Percentiles rank a stretch among this genome's conserved stretches.
These are phyloP conservation scores for Camelina hispida DNA, from an alignment of 345 rosid genomes.

Conservation along the genomic window DNA sequence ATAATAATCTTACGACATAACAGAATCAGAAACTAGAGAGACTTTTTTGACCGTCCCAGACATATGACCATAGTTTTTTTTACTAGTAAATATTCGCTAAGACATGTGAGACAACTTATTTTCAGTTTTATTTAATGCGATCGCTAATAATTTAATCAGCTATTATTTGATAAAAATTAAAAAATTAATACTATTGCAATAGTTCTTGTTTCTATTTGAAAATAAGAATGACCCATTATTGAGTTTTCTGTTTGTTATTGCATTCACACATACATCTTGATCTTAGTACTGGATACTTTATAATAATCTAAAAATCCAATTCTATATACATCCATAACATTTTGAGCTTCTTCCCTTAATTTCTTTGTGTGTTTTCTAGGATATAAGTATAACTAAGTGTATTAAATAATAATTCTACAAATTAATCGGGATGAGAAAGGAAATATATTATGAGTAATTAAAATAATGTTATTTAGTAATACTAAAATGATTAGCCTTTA, in stretches of 20 bases:
- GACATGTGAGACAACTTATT: slow-evolving; percentile 42
- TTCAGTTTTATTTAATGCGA: slow-evolving; percentile 23
- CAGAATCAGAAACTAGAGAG: slow-evolving; percentile 28
- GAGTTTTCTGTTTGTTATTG: slow-evolving; percentile 16
- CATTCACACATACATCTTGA: slow-evolving; percentile 39
- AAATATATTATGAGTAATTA: slow-evolving; percentile 5
- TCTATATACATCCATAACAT: slow-evolving; percentile 4
- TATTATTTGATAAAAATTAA: slow-evolving; percentile 29
- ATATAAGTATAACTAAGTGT: not conserved
- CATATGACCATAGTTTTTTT: slow-evolving; percentile 18
- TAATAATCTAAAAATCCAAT: not conserved
- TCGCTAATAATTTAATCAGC: slow-evolving; percentile 31
- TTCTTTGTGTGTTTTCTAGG: slow-evolving; percentile 4
- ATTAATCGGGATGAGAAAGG: not conserved
- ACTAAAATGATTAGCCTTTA: slow-evolving; percentile 38
- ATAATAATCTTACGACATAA: slow-evolving; percentile 35
- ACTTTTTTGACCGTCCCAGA: slow-evolving; percentile 40
- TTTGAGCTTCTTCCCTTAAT: not conserved
- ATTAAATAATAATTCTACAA: not conserved
- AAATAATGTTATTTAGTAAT: slow-evolving; percentile 6
- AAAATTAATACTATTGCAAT: not conserved
- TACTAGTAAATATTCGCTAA: slow-evolving; percentile 26
- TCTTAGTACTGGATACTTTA: slow-evolving; percentile 29
- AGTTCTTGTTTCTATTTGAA: slow-evolving; percentile 10
- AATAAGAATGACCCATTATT: slow-evolving; percentile 34